phyloP scores from a whole-genome alignment of 2,329 filamentous ascomycete genomes.

The Graphiopsis chlorocephala region DNA sequence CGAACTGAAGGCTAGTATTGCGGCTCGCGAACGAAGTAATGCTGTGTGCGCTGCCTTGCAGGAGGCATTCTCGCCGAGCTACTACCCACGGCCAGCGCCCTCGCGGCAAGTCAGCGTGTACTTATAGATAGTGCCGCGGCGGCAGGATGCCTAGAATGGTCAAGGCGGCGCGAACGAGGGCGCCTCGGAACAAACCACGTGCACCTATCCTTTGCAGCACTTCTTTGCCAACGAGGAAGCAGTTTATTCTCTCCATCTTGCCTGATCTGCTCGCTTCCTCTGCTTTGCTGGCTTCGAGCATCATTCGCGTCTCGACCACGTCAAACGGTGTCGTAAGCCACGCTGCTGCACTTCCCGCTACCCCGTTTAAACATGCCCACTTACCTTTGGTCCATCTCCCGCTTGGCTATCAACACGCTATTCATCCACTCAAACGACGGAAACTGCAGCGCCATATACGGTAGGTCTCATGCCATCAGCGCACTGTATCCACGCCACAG shows the following conservation, averaged over 20 bases:
- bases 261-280: not conserved
- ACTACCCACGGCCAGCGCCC: not conserved
- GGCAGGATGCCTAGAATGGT: not conserved
- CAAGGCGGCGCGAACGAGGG: not conserved
- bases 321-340: not conserved
- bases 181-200: not conserved
- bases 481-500: not conserved
- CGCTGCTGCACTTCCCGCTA: not conserved
- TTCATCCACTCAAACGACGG: not conserved
- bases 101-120: not conserved
- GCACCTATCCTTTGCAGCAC: not conserved
- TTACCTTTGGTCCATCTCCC: not conserved
- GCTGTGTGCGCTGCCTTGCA: not conserved
- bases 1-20: not conserved
- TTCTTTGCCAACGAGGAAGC: not conserved
- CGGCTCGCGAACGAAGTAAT: too few species aligned
- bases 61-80: not conserved
- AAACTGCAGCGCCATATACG: not conserved
- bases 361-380: not conserved
- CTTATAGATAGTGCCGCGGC: too few species aligned
- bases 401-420: not conserved
- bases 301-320: not conserved
- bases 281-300: not conserved
- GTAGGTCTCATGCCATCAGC: not conserved
- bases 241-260: not conserved